These are phyloP conservation scores for Vaccinium macrocarpon DNA, from an alignment of 148 eudicot genomes.

Conservation along the genomic window DNA sequence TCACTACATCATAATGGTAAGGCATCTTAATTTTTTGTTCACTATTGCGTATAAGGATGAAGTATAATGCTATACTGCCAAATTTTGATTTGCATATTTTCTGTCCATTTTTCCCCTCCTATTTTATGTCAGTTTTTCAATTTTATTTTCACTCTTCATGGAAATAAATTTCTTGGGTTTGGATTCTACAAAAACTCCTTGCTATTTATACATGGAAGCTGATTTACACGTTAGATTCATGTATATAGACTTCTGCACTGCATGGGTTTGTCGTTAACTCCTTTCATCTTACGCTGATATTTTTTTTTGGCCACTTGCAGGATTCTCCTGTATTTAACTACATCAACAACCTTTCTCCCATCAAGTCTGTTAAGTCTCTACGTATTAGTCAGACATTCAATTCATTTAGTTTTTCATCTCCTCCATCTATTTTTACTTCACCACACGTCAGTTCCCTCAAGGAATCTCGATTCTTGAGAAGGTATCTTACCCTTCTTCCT, in stretches of 20 bases:
- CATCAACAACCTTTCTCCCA: conserved; percentile 82
- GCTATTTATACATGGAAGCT: neutral
- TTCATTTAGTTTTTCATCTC: conserved; percentile 63
- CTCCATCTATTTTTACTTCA: conserved; percentile 87
- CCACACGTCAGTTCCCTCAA: conserved; percentile 67
- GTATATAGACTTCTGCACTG: neutral
- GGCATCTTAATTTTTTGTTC: neutral
- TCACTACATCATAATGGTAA: neutral
- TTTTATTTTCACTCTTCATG: neutral
- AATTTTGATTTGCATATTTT: neutral
- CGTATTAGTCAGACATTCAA: conserved; percentile 69
- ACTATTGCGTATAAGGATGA: neutral
- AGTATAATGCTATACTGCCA: neutral
- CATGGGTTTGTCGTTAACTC: neutral
- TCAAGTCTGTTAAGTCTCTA: conserved; percentile 53
- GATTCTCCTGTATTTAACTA: conserved; percentile 88
- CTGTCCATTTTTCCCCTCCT: neutral
- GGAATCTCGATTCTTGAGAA: conserved; percentile 61
- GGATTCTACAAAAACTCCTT: neutral
- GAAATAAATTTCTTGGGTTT: neutral
- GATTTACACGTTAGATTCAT: neutral
- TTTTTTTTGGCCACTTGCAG: conserved; percentile 38
- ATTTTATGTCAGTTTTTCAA: neutral
- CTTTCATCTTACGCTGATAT: neutral
- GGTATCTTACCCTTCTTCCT: conserved; percentile 40